Percentiles rank a stretch among this genome's conserved stretches.
Conservation (phyloP, 2,329 filamentous ascomycete species). For the Ceratocystis alfenasii region DNA sequence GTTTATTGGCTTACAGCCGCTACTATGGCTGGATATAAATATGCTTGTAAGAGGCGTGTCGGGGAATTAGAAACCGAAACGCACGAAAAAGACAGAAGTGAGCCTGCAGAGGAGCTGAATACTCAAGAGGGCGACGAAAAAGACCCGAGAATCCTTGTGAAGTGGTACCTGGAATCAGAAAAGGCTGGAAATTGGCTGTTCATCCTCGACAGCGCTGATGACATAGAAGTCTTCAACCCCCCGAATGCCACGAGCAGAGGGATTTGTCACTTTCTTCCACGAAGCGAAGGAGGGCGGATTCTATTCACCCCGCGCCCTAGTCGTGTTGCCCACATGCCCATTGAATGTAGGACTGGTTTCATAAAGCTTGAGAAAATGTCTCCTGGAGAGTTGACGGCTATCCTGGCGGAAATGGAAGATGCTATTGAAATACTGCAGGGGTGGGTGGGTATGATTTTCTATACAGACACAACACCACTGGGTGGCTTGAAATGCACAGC, state of each 20-base stretch:
- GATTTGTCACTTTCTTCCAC: slow-evolving; percentile 27
- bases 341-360: neutral
- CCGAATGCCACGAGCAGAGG: neutral
- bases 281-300: slow-evolving; percentile 11
- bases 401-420: neutral
- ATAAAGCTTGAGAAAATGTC: neutral
- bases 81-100: no score
- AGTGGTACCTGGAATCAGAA: slow-evolving; percentile 23
- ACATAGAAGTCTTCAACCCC: slow-evolving; percentile 4
- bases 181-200: slow-evolving; percentile 25
- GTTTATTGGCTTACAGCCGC: slow-evolving; percentile 1
- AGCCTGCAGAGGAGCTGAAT: neutral
- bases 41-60: neutral
- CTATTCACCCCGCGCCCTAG: slow-evolving; percentile 13
- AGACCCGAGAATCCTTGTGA: slow-evolving; percentile 19
- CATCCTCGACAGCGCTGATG: slow-evolving; percentile 26
- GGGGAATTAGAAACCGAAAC: neutral
- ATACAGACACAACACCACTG: neutral
- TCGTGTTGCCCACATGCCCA: neutral
- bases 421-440: neutral
- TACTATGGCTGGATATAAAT: neutral
- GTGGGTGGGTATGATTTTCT: neutral
- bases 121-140: neutral
- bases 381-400: neutral
- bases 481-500: neutral